Conservation (phyloP, 2,329 filamentous ascomycete genomes). For the Cyphellophora attinorum region DNA sequence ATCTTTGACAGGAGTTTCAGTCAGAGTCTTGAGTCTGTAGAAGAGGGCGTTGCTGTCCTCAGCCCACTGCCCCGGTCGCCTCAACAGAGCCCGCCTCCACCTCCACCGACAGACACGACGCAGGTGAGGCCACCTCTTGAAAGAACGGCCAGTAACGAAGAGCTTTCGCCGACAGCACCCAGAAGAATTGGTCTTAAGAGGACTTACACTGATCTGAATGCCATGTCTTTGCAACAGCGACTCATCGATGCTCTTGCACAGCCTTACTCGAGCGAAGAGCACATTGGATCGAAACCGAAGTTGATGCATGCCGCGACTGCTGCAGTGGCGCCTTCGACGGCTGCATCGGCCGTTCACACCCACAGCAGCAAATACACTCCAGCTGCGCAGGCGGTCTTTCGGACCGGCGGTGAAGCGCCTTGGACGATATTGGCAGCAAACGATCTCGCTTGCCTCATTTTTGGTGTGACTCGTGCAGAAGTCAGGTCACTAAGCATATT, state of each 20-base stretch:
- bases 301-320: slow-evolving; percentile 10
- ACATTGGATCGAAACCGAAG: slow-evolving; percentile 28
- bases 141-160: neutral
- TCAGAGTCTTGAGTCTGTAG: slow-evolving; percentile 37
- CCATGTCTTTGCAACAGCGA: slow-evolving; percentile 67
- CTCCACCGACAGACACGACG: too few species aligned
- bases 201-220: slow-evolving; percentile 75
- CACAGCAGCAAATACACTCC: slow-evolving; percentile 86
- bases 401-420: slow-evolving; percentile 78
- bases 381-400: slow-evolving; percentile 92
- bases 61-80: slow-evolving; percentile 4
- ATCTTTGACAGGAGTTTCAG: slow-evolving; percentile 77
- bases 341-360: slow-evolving; percentile 54
- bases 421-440: slow-evolving; percentile 97
- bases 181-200: slow-evolving; percentile 66
- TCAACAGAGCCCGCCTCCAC: too few species aligned
- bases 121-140: too few species aligned
- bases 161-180: slow-evolving; percentile 25
- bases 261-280: slow-evolving; percentile 58
- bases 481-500: slow-evolving; percentile 90
- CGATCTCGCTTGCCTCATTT: slow-evolving; percentile 92
- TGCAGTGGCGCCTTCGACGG: neutral
- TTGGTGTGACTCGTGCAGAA: slow-evolving; percentile 95
- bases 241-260: slow-evolving; percentile 77
- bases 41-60: slow-evolving; percentile 20